Evolutionary conservation across 257 asterid species (phyloP).

Genomic region (Capsicum pubescens): DNA sequence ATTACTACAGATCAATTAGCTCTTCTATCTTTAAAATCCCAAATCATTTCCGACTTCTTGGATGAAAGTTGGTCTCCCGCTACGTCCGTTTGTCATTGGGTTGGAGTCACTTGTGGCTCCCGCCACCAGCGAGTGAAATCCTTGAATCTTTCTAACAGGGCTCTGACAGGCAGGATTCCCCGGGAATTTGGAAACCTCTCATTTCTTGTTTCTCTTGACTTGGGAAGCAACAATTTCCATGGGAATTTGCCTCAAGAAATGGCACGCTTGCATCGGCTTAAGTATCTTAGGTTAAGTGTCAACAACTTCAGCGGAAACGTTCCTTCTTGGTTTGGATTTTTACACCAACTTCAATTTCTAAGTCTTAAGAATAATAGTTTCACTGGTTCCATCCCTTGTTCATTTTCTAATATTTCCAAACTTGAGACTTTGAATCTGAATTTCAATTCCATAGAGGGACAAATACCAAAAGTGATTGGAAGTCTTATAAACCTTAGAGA

Average conservation of each 20-base stretch:
- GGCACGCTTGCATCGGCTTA: background rate
- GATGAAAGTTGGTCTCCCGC: background rate
- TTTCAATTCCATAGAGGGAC: slow-evolving; percentile 36
- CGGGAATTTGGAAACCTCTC: background rate
- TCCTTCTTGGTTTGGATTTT: slow-evolving; percentile 23
- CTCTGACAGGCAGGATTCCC: background rate
- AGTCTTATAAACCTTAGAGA: background rate
- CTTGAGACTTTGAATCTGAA: background rate
- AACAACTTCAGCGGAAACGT: background rate
- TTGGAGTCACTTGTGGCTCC: background rate
- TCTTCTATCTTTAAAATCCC: too few relatives aligned
- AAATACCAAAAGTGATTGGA: slow-evolving; percentile 39
- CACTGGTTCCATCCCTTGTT: background rate
- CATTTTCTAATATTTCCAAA: slow-evolving; percentile 29
- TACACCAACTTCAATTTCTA: slow-evolving; percentile 7
- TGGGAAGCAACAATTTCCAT: background rate
- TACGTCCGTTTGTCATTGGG: background rate
- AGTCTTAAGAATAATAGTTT: background rate
- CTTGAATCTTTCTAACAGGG: background rate
- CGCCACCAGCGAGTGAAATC: background rate
- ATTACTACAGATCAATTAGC: too few relatives aligned
- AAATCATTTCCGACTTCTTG: background rate
- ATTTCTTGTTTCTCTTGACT: background rate
- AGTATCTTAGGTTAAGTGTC: too few relatives aligned
- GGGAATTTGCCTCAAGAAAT: background rate